phyloP scores from a whole-genome alignment of 805 yeast genomes.

The Cyberlindnera amylophila region DNA sequence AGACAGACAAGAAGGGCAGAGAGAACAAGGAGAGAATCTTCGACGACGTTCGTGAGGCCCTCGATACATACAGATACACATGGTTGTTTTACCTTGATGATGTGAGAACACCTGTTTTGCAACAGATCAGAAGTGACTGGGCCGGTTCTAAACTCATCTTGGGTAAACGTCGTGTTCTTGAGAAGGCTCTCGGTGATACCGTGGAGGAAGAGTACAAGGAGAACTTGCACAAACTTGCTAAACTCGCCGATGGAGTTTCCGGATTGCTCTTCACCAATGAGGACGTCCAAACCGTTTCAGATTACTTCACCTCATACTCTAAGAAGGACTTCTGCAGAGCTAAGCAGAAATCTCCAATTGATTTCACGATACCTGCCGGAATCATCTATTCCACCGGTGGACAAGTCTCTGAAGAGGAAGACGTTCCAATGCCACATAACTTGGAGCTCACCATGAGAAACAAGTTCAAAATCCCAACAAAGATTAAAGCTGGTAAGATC shows the following conservation, averaged over 20 bases:
- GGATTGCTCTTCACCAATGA: constrained; percentile 91
- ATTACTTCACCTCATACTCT: constrained; percentile 76
- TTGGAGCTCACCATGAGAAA: constrained; percentile 90
- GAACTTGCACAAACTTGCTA: constrained; percentile 66
- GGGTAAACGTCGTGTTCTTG: constrained; percentile 91
- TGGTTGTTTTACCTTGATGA: constrained; percentile 88
- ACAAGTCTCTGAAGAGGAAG: constrained; percentile 83
- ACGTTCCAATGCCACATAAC: constrained; percentile 94
- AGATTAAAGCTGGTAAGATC: constrained; percentile 85
- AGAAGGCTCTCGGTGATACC: constrained; percentile 85
- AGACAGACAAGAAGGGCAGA: constrained; percentile 92
- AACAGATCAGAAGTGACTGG: constrained; percentile 92
- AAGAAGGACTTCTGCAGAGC: constrained; percentile 88
- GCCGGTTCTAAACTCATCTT: constrained; percentile 80
- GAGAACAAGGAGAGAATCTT: constrained; percentile 89
- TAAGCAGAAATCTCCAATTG: constrained; percentile 76
- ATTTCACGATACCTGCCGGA: constrained; percentile 86
- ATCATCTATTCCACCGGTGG: constrained; percentile 95
- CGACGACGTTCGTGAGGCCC: constrained; percentile 80
- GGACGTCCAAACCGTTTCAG: constrained; percentile 78
- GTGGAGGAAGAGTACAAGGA: constrained; percentile 89
- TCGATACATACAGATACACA: constrained; percentile 71
- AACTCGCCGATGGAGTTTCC: constrained; percentile 67
- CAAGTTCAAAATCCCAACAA: constrained; percentile 87
- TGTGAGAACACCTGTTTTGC: constrained; percentile 93